Evolutionary conservation across 129 eudicot species (phyloP), one percentile per base, ranked within the genome.

Genomic region (Calendula officinalis): DNA sequence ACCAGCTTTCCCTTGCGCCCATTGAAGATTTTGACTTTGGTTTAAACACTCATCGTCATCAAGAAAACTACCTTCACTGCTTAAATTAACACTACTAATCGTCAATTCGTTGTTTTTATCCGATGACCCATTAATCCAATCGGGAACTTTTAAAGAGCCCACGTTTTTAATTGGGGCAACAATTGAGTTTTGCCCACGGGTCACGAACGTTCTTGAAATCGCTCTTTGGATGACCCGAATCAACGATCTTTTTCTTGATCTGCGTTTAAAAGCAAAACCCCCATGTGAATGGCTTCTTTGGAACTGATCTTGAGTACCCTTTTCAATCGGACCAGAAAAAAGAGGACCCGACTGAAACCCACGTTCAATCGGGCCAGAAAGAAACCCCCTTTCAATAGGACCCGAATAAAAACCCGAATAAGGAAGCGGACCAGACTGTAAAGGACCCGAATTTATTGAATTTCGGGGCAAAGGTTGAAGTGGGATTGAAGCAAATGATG

Each of bases 1-100:
- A n/a, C 99, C 99, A 0, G 99, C 99, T 71, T 94, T 94, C 30
- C 99, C 99, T 67, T 94, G 99, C 7, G 99, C 99, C 99, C 99
- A 94, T 75, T 94, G 95, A 22, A 94, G 84, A 80, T 89, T 94
- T 62, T 83, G 87, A 36, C 80, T 77, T 38, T 79, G 82, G 51
- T 67, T 43, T 27, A 75, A 63, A 51, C 82, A 76, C 35, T 91
- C 96, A 45, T 78, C 89, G 52, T 85, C 96, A 13, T 88, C 95
- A 56, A 81, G 44, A 57, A 67, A 76, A 64, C 89, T 85, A 37
- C 81, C 66, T 39, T 85, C 96, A 58, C 94, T 83, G 80, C 95
- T 87, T 62, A 84, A 72, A 75, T 87, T 87, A 40, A 81, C 89
- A 72, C 95, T 84, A 6, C 83, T 80, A 17, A 78, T 74, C 5